Conservation (phyloP, 139 green algal species). For the Pleodorina starrii region DNA sequence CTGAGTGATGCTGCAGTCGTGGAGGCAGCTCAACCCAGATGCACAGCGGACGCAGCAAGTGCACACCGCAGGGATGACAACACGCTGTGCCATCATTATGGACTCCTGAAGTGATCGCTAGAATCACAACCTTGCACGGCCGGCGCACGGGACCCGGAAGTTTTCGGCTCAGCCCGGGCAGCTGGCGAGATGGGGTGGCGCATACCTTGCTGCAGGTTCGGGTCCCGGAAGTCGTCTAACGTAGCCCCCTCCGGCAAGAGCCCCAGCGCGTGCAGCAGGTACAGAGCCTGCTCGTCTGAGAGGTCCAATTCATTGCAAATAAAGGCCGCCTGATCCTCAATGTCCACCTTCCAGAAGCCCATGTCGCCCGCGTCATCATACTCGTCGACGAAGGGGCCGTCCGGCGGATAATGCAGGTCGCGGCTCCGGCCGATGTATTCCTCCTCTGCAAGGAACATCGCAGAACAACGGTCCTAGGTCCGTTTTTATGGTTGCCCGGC, state of each 20-base stretch:
- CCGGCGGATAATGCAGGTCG: background rate
- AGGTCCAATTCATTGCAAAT: slow-evolving; percentile 48
- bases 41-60: no score
- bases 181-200: no score
- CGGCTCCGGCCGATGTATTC: background rate
- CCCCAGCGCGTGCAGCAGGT: slow-evolving; percentile 29
- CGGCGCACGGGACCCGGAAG: no score
- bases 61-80: no score
- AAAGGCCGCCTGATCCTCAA: slow-evolving; percentile 42
- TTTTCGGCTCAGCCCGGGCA: no score
- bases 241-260: slow-evolving; percentile 19
- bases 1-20: no score
- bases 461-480: no score
- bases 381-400: slow-evolving; percentile 5
- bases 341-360: slow-evolving; percentile 27
- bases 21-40: no score
- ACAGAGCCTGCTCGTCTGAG: slow-evolving; percentile 38
- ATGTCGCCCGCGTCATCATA: slow-evolving; percentile 17
- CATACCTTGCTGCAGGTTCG: background rate
- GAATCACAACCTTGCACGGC: no score
- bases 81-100: no score
- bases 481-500: no score
- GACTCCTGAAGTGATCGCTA: no score
- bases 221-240: background rate
- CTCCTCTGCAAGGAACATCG: background rate